These are phyloP conservation scores for Pichia sp. DNA, from an alignment of 1,139 yeast genomes.

Conservation along the genomic window DNA sequence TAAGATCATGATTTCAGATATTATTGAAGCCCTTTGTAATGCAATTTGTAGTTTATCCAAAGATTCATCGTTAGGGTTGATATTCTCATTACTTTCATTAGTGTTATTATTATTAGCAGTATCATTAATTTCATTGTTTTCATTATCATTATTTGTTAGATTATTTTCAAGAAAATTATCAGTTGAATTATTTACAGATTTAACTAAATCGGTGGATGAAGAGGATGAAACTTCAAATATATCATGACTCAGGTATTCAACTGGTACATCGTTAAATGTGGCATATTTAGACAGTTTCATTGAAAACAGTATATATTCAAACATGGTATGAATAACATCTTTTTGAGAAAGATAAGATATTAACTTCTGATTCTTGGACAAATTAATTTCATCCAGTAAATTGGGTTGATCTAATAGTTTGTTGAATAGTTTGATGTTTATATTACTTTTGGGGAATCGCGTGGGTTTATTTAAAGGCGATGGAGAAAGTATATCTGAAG, in stretches of 20 bases:
- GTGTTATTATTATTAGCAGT: not conserved
- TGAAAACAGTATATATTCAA: constrained; percentile 51
- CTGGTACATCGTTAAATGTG: constrained; percentile 3
- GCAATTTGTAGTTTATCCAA: constrained; percentile 13
- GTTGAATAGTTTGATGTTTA: constrained; percentile 38
- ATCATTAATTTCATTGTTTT: constrained; percentile 16
- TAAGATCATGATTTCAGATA: constrained; percentile 22
- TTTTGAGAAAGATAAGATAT: constrained; percentile 73
- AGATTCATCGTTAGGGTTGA: constrained; percentile 7
- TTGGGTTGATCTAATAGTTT: constrained; percentile 82
- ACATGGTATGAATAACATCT: constrained; percentile 56
- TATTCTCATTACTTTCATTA: constrained; percentile 4
- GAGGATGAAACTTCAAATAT: constrained; percentile 5
- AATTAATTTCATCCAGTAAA: constrained; percentile 65
- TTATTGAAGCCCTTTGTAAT: constrained; percentile 23
- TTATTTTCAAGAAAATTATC: constrained; percentile 9
- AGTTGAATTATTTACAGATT: constrained; percentile 3
- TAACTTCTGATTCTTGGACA: constrained; percentile 74
- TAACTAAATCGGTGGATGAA: not conserved
- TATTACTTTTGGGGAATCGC: constrained; percentile 7
- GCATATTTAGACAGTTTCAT: constrained; percentile 13
- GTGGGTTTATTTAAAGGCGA: not conserved
- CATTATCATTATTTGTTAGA: constrained; percentile 8
- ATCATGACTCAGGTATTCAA: constrained; percentile 13
- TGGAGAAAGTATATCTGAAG: not conserved